These are phyloP conservation scores for Trifolium pratense DNA, from an alignment of 306 rosid species.

Conservation along the genomic window DNA sequence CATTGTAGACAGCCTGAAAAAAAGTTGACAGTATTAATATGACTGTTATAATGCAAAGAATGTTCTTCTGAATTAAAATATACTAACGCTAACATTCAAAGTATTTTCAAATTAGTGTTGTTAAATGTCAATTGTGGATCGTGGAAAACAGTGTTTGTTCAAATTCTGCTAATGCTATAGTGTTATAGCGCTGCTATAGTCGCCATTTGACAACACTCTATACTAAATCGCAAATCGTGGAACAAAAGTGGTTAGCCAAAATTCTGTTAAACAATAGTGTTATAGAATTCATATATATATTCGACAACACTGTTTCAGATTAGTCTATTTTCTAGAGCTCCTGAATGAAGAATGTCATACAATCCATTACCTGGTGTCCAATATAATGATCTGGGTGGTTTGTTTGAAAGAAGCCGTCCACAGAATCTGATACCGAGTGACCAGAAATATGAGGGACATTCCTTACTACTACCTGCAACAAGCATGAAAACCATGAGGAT, in stretches of 20 bases:
- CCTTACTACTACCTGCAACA: conserved; percentile 85
- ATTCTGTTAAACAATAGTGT: neutral
- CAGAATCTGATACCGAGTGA: conserved; percentile 61
- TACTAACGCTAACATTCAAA: too few relatives aligned
- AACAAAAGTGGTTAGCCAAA: neutral
- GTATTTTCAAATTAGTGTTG: too few relatives aligned
- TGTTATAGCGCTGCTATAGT: too few relatives aligned
- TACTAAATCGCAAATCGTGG: too few relatives aligned
- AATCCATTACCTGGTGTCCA: conserved; percentile 82
- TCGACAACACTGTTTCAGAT: neutral
- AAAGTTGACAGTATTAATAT: conserved; percentile 14
- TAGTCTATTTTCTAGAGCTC: conserved; percentile 14
- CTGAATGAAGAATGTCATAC: neutral
- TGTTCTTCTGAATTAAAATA: too few relatives aligned
- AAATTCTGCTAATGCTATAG: too few relatives aligned
- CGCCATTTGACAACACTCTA: too few relatives aligned
- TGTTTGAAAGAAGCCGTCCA: conserved; percentile 78
- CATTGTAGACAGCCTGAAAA: conserved; percentile 88
- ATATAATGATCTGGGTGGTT: conserved; percentile 88
- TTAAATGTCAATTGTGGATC: too few relatives aligned
- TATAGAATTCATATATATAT: too few relatives aligned
- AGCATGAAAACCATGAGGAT: conserved; percentile 27
- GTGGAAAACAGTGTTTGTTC: too few relatives aligned
- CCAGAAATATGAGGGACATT: conserved; percentile 73
- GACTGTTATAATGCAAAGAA: conserved; percentile 25